These are phyloP conservation scores for Fraxinus quadrangulata DNA, from an alignment of 257 asterid genomes.

Conservation along the genomic window DNA sequence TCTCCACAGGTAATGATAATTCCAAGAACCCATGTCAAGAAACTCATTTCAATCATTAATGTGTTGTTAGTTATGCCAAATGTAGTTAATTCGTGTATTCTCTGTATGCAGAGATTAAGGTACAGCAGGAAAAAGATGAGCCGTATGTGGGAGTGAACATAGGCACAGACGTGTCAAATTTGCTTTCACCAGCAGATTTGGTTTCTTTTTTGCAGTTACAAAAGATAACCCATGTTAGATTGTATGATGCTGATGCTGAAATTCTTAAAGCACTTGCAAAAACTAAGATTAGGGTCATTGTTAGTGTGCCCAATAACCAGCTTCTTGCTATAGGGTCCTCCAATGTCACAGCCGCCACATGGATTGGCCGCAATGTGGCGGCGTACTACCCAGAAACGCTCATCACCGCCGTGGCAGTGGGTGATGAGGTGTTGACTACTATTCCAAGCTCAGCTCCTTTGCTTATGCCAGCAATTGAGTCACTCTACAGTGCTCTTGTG, in stretches of 20 bases:
- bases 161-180: slow-evolving; percentile 84
- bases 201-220: slow-evolving; percentile 71
- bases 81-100: slow-evolving; percentile 1
- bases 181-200: slow-evolving; percentile 59
- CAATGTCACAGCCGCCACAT: slow-evolving; percentile 91
- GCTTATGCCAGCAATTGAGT: slow-evolving; percentile 91
- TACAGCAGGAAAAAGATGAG: slow-evolving; percentile 59
- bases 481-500: slow-evolving; percentile 81
- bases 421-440: slow-evolving; percentile 87
- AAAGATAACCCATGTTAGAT: slow-evolving; percentile 80
- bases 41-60: not conserved
- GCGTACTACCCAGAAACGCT: slow-evolving; percentile 81
- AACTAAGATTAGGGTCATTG: slow-evolving; percentile 77
- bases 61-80: not conserved
- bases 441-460: slow-evolving; percentile 80
- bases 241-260: slow-evolving; percentile 73
- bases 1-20: slow-evolving; percentile 49
- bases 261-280: slow-evolving; percentile 79
- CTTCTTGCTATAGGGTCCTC: slow-evolving; percentile 91
- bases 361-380: slow-evolving; percentile 88
- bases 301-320: slow-evolving; percentile 95
- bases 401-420: slow-evolving; percentile 81
- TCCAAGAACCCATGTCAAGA: slow-evolving; percentile 19
- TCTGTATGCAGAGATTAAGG: slow-evolving; percentile 53
- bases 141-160: slow-evolving; percentile 92